Percentiles rank a stretch among this genome's conserved stretches.
These are phyloP conservation scores for Penicillium manginii DNA, from an alignment of 495 filamentous ascomycete genomes.

Conservation along the genomic window DNA sequence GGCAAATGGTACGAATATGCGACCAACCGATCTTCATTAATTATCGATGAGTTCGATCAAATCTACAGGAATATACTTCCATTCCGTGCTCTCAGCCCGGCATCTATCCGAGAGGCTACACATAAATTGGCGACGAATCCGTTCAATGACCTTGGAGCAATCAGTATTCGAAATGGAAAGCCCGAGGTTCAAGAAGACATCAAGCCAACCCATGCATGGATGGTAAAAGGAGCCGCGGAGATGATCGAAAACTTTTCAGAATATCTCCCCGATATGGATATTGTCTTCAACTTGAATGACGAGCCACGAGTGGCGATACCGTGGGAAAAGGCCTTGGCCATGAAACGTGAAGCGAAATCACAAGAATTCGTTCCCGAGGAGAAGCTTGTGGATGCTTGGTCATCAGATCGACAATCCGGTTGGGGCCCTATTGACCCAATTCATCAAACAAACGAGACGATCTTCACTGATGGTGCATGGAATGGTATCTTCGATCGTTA, in stretches of 20 bases:
- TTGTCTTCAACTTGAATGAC: slow-evolving; percentile 80
- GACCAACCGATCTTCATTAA: slow-evolving; percentile 58
- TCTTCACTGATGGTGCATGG: slow-evolving; percentile 54
- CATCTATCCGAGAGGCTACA: slow-evolving; percentile 56
- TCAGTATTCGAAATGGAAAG: slow-evolving; percentile 53
- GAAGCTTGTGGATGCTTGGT: slow-evolving; percentile 36
- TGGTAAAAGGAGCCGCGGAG: slow-evolving; percentile 58
- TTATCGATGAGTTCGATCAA: slow-evolving; percentile 77
- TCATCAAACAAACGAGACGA: slow-evolving; percentile 44
- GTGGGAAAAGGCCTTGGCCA: slow-evolving; percentile 56
- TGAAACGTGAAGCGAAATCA: slow-evolving; percentile 41
- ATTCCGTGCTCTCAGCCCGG: slow-evolving; percentile 71
- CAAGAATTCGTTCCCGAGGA: slow-evolving; percentile 26
- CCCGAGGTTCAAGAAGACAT: slow-evolving; percentile 46
- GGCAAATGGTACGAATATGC: slow-evolving; percentile 77
- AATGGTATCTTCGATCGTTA: slow-evolving; percentile 50
- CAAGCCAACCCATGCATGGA: slow-evolving; percentile 59
- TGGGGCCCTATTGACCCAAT: slow-evolving; percentile 52
- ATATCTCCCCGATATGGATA: slow-evolving; percentile 77
- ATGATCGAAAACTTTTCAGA: slow-evolving; percentile 72
- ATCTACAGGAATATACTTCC: slow-evolving; percentile 71
- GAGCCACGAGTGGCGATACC: slow-evolving; percentile 76
- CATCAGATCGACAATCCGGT: slow-evolving; percentile 34
- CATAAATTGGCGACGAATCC: slow-evolving; percentile 49
- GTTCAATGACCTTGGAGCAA: slow-evolving; percentile 52